A percentile compares a stretch with the other conserved stretches of the same genome.
Conservation (phyloP, 2,329 filamentous ascomycete genomes). For the Fusarium xylarioides region DNA sequence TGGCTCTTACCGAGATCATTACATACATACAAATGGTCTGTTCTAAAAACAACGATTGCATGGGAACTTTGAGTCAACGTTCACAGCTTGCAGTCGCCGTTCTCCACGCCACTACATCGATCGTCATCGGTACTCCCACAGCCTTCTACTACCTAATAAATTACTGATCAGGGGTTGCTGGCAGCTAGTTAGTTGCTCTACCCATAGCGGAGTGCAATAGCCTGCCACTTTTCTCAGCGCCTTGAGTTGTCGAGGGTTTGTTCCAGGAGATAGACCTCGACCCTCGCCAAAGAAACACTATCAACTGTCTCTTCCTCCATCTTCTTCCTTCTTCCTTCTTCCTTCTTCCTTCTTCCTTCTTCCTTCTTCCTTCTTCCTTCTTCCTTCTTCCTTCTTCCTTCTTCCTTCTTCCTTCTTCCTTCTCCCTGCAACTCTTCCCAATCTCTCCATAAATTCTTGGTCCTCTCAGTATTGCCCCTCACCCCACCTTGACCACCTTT, state of each 20-base stretch:
- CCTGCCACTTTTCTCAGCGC: background rate
- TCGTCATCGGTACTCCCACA: constrained; percentile 41
- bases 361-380: constrained; percentile 27
- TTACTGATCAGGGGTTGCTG: constrained; percentile 24
- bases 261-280: constrained; percentile 10
- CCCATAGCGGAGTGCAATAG: constrained; percentile 1
- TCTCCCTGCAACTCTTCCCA: constrained; percentile 21
- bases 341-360: constrained; percentile 27
- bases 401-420: constrained; percentile 26
- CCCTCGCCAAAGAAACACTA: constrained; percentile 16
- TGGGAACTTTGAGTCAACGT: constrained; percentile 9
- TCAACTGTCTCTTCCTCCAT: constrained; percentile 17
- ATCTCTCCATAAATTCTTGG: constrained; percentile 30
- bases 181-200: constrained; percentile 4
- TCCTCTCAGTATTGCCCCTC: constrained; percentile 23
- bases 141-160: background rate
- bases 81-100: background rate
- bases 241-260: background rate
- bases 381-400: constrained; percentile 25
- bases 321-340: constrained; percentile 21
- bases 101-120: constrained; percentile 42
- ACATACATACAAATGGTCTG: constrained; percentile 5
- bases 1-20: constrained; percentile 27
- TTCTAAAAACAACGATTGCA: constrained; percentile 28
- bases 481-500: constrained; percentile 27